Evolutionary conservation across 768 basidiomycete genomes (phyloP), one percentile per base, ranked within the genome.

Genomic region (Pisolithus sp.): DNA sequence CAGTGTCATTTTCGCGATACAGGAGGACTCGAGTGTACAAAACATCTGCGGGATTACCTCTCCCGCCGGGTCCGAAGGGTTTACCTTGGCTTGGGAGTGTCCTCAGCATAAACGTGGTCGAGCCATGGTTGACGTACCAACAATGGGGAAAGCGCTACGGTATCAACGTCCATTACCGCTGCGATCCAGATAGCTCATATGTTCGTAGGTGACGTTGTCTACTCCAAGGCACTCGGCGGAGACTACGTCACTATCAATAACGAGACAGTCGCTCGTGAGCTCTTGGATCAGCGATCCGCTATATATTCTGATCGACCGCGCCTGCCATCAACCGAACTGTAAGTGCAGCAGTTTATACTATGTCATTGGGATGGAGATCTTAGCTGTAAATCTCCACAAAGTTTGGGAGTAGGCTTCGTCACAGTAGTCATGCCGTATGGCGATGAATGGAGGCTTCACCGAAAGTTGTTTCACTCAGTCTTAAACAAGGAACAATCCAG

Each of bases 21-120:
- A n/a, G n/a, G n/a, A n/a, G n/a, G n/a, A n/a, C n/a, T n/a, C n/a
- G n/a, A n/a, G n/a, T n/a, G n/a, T n/a, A n/a, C n/a, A n/a, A n/a
- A n/a, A n/a, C n/a, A n/a, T n/a, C n/a, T n/a, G n/a, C n/a, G n/a
- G n/a, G n/a, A n/a, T n/a, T n/a, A n/a, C n/a, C n/a, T n/a, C n/a
- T n/a, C n/a, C 76, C 75, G 30, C 77, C 75, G 17, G 82, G 81
- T 10, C 82, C 82, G 0, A 73, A 66, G 48, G 75, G 76, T 40
- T 64, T 81, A 36, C 69, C 67, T 2, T 48, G 69, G 26, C 28
- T 67, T 4, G 68, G 67, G 1, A 65, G 50, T 42, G 15, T 51
- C 7, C 44, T 62, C 12, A 51, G 59, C 23, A 13, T 71, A 39
- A 46, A 67, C 20, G 3, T 48, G 5, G 13, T 31, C 2, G 46